phyloP scores from a whole-genome alignment of 2,329 filamentous ascomycete species.

The Septoria petroselini region DNA sequence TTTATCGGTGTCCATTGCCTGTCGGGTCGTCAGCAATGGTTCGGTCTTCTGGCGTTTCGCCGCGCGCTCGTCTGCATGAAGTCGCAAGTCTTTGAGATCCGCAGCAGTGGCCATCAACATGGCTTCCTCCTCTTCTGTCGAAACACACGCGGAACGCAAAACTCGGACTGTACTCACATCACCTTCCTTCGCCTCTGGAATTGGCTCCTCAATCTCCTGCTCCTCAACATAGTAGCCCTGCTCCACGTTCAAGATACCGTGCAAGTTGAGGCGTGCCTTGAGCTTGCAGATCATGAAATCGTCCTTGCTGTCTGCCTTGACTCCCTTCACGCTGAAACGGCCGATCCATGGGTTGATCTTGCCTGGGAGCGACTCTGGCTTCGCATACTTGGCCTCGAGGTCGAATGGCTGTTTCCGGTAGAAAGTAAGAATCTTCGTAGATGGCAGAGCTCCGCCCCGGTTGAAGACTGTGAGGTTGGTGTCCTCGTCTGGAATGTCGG shows the following conservation, averaged over 20 bases:
- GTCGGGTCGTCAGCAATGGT: slow-evolving; percentile 35
- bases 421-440: slow-evolving; percentile 98
- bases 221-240: slow-evolving; percentile 98
- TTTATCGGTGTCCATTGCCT: slow-evolving; percentile 85
- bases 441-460: slow-evolving; percentile 93
- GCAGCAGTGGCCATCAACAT: slow-evolving; percentile 18
- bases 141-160: slow-evolving; percentile 27
- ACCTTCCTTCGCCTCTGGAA: slow-evolving; percentile 70
- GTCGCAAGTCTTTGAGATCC: slow-evolving; percentile 16
- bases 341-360: slow-evolving; percentile 94
- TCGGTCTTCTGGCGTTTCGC: slow-evolving; percentile 30
- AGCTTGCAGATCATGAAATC: slow-evolving; percentile 99
- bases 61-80: slow-evolving; percentile 22
- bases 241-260: slow-evolving; percentile 94
- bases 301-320: slow-evolving; percentile 87
- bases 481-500: slow-evolving; percentile 97
- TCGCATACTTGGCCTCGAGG: slow-evolving; percentile 88
- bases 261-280: slow-evolving; percentile 93
- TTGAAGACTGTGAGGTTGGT: slow-evolving; percentile 96
- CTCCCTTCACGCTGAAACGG: slow-evolving; percentile 94
- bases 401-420: slow-evolving; percentile 98
- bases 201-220: slow-evolving; percentile 90
- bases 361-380: slow-evolving; percentile 80
- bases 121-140: slow-evolving; percentile 25
- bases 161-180: slow-evolving; percentile 60